phyloP scores from a whole-genome alignment of 75 land plant species.

The Chamaecyparis obtusa region DNA sequence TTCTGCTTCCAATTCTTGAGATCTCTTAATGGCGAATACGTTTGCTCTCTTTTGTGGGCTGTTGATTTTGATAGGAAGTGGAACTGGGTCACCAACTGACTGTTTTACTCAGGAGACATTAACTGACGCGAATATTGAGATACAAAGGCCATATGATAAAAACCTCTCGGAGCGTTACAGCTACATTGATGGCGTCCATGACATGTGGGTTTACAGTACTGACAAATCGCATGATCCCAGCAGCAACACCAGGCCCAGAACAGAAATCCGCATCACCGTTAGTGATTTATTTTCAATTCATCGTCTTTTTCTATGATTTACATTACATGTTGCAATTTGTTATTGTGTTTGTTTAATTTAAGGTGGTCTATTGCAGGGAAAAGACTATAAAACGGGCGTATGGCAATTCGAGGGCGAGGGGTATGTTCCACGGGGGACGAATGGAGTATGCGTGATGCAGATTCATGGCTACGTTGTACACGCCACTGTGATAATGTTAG shows the following conservation, averaged over 20 bases:
- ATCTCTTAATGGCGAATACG: too few species aligned
- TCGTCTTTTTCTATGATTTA: not conserved
- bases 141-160: conserved; percentile 28
- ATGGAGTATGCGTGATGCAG: conserved; percentile 26
- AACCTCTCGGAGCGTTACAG: conserved; percentile 3
- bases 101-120: conserved; percentile 24
- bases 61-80: too few species aligned
- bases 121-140: conserved; percentile 8
- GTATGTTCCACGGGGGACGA: too few species aligned
- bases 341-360: too few species aligned
- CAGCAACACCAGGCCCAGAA: conserved; percentile 17
- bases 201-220: not conserved
- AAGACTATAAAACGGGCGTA: too few species aligned
- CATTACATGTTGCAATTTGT: conserved; percentile 12
- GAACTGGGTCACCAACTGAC: conserved; percentile 19
- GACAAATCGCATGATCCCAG: conserved; percentile 18
- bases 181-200: too few species aligned
- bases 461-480: conserved; percentile 23
- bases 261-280: conserved; percentile 23
- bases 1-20: too few species aligned
- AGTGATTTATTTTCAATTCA: not conserved
- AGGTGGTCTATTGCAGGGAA: too few species aligned
- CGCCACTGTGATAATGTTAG: not conserved
- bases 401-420: too few species aligned
- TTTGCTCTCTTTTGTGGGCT: too few species aligned